Base-by-base conservation (phyloP, 2,329 filamentous ascomycete species). In the Hypoxylon sp. region DNA sequence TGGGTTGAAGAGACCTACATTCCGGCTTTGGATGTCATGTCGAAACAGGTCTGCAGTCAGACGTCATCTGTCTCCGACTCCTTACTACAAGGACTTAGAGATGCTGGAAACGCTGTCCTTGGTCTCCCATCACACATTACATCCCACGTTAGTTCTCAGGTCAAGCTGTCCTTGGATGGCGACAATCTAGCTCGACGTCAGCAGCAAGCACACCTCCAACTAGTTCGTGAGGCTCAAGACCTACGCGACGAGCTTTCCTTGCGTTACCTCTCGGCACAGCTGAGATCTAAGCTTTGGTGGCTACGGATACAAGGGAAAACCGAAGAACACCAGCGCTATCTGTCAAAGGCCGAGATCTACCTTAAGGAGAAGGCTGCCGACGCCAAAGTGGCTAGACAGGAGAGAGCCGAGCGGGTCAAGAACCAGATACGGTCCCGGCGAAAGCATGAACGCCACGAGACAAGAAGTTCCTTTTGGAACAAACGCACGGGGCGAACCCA, bases 271-370 rank as follows among this genome's bases (percentile, higher is more conserved):
- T 81, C 81, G 39, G 84, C 87, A 12, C 87, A 88, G 72, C 78
- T 90, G 25, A 79, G 78, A 45, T 87, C 87, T 12, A 87, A 83
- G 74, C 79, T 88, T 30, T 81, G 83, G 78, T 89, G 86, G 85
- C 77, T 89, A 52, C 84, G 82, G 73, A 52, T 87, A 30, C 84
- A 81, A 53, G 84, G 85, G 19, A 84, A 82, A 70, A 74, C 71
- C 2, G 79, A 82, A 14, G 83, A 86, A 69, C 78, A 82, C 54
- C 73, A 78, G 2, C 78, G 77, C 2, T 88, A 87, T 65, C 70
- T 80, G 59, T 76, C 74, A 54, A 85, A 85, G 67, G 87, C 86
- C 8, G 78, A 79, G 52, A 66, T 70, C 0, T 82, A 81, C 63
- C 68, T 84, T 54, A 76, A 78, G 19, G 74, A 78, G 60, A 81